These are phyloP conservation scores for Alectoria sarmentosa DNA, from an alignment of 495 filamentous ascomycete genomes.

Conservation along the genomic window DNA sequence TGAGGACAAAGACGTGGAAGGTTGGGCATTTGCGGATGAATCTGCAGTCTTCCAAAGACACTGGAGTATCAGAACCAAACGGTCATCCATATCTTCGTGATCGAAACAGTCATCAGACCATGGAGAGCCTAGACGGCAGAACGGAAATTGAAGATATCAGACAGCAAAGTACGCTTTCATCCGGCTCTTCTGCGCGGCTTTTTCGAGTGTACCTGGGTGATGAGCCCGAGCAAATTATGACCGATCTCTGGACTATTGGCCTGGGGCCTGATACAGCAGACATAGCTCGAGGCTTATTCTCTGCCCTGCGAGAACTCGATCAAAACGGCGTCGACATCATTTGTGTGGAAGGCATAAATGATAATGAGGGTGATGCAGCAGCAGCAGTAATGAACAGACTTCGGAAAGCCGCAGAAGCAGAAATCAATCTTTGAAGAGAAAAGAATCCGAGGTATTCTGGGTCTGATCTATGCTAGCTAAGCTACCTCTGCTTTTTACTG, in stretches of 20 bases:
- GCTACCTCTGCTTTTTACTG: constrained; percentile 34
- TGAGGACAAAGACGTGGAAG: constrained; percentile 33
- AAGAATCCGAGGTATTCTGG: neutral
- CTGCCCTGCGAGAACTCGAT: constrained; percentile 80
- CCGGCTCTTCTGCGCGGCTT: neutral
- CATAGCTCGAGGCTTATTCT: constrained; percentile 81
- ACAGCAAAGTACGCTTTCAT: neutral
- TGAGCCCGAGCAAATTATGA: neutral
- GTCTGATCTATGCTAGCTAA: neutral
- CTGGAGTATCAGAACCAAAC: neutral
- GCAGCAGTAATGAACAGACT: constrained; percentile 95
- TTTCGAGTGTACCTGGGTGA: neutral
- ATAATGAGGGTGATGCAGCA: constrained; percentile 68
- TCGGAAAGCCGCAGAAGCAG: constrained; percentile 69
- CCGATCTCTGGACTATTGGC: constrained; percentile 34
- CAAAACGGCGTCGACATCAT: constrained; percentile 72
- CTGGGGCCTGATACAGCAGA: constrained; percentile 61
- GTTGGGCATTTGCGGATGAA: constrained; percentile 14
- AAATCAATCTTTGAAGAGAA: constrained; percentile 32
- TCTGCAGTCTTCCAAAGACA: neutral
- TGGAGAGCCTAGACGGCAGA: neutral
- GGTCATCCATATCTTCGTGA: neutral
- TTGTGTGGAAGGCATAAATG: constrained; percentile 82
- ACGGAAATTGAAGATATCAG: neutral
- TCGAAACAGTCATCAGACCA: neutral